phyloP scores from a whole-genome alignment of 768 basidiomycete species.

The Clathrus columnatus region DNA sequence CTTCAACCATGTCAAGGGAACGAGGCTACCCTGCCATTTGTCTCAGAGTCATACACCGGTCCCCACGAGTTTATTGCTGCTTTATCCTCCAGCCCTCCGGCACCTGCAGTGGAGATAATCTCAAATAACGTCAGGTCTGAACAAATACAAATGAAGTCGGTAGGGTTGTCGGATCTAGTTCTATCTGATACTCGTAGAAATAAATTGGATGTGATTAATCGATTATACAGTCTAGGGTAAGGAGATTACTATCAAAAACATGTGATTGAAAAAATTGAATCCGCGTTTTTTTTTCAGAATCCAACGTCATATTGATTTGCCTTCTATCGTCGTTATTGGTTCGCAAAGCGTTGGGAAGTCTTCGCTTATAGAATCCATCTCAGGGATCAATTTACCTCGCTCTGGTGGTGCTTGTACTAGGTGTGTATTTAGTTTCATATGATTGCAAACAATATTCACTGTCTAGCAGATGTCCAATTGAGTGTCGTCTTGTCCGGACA shows the following conservation, averaged over 20 bases:
- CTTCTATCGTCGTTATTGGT: slow-evolving; percentile 66
- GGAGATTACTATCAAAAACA: slow-evolving; percentile 6
- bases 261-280: not conserved
- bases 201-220: slow-evolving; percentile 53
- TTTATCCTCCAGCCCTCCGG: no score
- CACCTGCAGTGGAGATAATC: no score
- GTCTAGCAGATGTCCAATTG: slow-evolving; percentile 27
- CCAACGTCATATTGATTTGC: slow-evolving; percentile 61
- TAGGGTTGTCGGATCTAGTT: slow-evolving; percentile 45
- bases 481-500: slow-evolving; percentile 25
- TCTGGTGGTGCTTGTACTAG: slow-evolving; percentile 72
- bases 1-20: no score
- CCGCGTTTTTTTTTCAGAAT: slow-evolving; percentile 33
- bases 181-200: slow-evolving; percentile 34
- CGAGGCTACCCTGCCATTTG: no score
- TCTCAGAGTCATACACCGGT: no score
- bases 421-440: slow-evolving; percentile 23
- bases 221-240: slow-evolving; percentile 54
- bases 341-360: slow-evolving; percentile 71
- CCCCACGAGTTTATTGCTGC: no score
- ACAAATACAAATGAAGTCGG: no score
- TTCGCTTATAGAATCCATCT: slow-evolving; percentile 69
- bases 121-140: no score
- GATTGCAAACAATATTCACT: not conserved
- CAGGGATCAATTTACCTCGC: slow-evolving; percentile 60